Evolutionary conservation across 768 basidiomycete species (phyloP).

Genomic region (Dentipellis fragilis): DNA sequence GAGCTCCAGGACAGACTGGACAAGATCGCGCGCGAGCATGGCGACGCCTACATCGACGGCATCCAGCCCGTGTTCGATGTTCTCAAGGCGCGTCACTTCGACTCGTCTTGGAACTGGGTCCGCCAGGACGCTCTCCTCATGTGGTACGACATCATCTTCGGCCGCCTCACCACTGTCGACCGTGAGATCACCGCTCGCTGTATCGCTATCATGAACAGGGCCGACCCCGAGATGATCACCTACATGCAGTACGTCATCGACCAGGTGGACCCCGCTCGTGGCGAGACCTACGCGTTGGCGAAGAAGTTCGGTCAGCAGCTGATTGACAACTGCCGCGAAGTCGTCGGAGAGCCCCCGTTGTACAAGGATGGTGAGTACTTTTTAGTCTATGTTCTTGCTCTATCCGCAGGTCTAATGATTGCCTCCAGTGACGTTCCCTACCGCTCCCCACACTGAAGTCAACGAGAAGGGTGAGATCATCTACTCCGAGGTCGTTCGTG

Average conservation of each 20-base stretch:
- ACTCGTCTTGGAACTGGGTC: slow-evolving; percentile 99
- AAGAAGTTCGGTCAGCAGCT: slow-evolving; percentile 96
- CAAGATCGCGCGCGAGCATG: slow-evolving; percentile 83
- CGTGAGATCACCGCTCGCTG: slow-evolving; percentile 95
- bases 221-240: slow-evolving; percentile 80
- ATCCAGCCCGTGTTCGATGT: slow-evolving; percentile 93
- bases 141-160: slow-evolving; percentile 98
- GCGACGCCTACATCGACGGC: slow-evolving; percentile 87
- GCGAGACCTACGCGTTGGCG: slow-evolving; percentile 89
- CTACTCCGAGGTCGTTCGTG: slow-evolving; percentile 89
- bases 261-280: slow-evolving; percentile 66
- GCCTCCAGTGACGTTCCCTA: slow-evolving; percentile 85
- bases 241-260: slow-evolving; percentile 98
- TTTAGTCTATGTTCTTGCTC: not conserved
- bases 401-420: not conserved
- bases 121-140: slow-evolving; percentile 93
- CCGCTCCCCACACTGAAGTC: slow-evolving; percentile 92
- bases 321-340: slow-evolving; percentile 86
- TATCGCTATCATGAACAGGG: slow-evolving; percentile 95
- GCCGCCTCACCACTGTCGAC: slow-evolving; percentile 87
- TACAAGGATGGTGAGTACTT: slow-evolving; percentile 82
- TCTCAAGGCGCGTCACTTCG: slow-evolving; percentile 94
- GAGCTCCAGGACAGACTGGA: slow-evolving; percentile 82
- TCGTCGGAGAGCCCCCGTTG: slow-evolving; percentile 71
- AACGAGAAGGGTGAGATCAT: slow-evolving; percentile 90